Evolutionary conservation across 163 green algal genomes (phyloP).

Genomic region (Scenedesmus sp.): DNA sequence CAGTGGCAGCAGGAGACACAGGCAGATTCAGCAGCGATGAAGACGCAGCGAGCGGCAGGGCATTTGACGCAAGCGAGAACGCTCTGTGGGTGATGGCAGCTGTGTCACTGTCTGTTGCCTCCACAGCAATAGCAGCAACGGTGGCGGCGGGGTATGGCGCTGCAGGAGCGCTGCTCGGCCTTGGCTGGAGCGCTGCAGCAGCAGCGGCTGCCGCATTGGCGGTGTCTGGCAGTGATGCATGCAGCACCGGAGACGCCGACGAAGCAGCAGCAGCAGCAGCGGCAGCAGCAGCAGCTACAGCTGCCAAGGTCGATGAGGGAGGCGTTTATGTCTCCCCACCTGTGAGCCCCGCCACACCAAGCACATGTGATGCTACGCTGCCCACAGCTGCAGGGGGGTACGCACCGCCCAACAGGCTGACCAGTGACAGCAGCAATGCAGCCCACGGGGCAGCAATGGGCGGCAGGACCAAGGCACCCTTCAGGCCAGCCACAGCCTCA

Average conservation of each 20-base stretch:
- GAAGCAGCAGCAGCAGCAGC: neutral
- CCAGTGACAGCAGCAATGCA: slow-evolving; percentile 1
- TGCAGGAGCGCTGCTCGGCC: slow-evolving; percentile 1
- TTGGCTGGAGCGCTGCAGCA: slow-evolving; percentile 7
- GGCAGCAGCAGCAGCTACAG: neutral
- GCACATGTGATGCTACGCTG: neutral
- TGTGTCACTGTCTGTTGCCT: neutral
- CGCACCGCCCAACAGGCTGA: neutral
- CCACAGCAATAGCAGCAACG: neutral
- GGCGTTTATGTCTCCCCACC: neutral
- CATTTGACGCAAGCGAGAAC: neutral
- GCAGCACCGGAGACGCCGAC: neutral
- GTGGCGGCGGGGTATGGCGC: slow-evolving; percentile 31
- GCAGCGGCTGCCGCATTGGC: neutral
- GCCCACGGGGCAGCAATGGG: slow-evolving; percentile 11
- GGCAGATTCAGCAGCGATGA: neutral
- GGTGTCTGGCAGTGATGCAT: neutral
- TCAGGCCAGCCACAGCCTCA: neutral
- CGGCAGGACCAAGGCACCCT: slow-evolving; percentile 34
- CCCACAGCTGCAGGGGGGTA: neutral
- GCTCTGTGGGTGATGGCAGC: neutral
- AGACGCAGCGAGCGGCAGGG: neutral
- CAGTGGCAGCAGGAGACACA: neutral
- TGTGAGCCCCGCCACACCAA: neutral
- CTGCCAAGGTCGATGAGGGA: neutral